A percentile compares a stretch with the other conserved stretches of the same genome.
These are phyloP conservation scores for Apiospora hydei DNA, from an alignment of 2,329 filamentous ascomycete genomes.

Conservation along the genomic window DNA sequence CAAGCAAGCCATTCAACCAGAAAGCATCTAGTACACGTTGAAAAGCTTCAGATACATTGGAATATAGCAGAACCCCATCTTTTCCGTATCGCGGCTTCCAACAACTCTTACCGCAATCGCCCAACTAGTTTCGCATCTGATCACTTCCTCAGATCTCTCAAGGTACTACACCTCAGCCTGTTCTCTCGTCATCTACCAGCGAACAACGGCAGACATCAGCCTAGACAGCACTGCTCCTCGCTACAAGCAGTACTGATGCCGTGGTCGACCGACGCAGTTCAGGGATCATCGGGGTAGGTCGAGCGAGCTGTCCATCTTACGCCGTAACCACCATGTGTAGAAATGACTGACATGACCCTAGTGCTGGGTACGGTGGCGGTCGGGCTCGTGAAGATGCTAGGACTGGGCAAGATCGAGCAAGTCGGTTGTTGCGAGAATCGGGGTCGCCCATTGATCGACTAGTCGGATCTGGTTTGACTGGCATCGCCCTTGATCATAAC, in stretches of 20 bases:
- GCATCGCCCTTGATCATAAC: not conserved
- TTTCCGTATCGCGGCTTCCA: not conserved
- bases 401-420: not conserved
- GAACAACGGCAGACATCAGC: not conserved
- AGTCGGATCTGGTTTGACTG: not conserved
- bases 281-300: slow-evolving; percentile 15
- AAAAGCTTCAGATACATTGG: not conserved
- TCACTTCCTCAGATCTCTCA: not conserved
- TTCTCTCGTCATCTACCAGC: not conserved
- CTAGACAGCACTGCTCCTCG: not conserved
- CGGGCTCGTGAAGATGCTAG: not conserved
- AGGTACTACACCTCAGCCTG: not conserved
- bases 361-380: not conserved
- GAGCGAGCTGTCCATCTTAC: not conserved
- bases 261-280: not conserved
- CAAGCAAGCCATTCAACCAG: not conserved
- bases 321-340: not conserved
- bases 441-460: not conserved
- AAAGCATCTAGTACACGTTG: not conserved
- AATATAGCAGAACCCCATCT: not conserved
- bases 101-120: not conserved
- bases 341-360: not conserved
- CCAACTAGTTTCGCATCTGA: not conserved
- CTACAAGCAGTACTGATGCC: not conserved
- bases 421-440: not conserved